Evolutionary conservation across 768 basidiomycete species (phyloP), one percentile per base, ranked within the genome.

Genomic region (Tulasnella sp.): DNA sequence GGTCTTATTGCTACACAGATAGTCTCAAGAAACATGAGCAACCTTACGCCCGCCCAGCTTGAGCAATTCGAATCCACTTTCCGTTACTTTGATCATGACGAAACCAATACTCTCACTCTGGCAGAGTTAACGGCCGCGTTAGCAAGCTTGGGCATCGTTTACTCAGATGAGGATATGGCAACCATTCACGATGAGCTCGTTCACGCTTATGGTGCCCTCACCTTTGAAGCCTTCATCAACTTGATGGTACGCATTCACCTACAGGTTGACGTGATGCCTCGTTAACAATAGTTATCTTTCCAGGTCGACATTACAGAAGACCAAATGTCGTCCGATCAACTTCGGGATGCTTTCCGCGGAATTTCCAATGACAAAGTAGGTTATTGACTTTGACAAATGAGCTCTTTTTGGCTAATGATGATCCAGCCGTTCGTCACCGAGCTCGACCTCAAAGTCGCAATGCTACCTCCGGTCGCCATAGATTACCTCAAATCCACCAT

Each of bases 11-110:
- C 70, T 35, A 15, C 23, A 44, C 81, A 99, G 95, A 94, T 98
- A 81, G 93, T 98, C 0, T 96, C 98, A 16, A 89, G 95, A 69
- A 95, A 94, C 81, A 91, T 94, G 89, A 93, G 95, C 35, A 98
- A 98, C 83, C 85, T 99, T 80, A 97, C 97, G 0, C 96, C 98
- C 0, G 96, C 95, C 18, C 95, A 96, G 82, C 87, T 99, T 32
- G 97, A 99, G 83, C 96, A 98, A 82, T 97, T 98, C 81, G 97
- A 99, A 84, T 90, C 92, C 83, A 97, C 96, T 0, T 99, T 99
- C 90, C 90, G 96, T 74, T 96, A 98, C 85, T 99, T 99, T 82
- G 97, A 98, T 84, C 90, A 90, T 80, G 96, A 98, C 81, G 92
- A 94, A 81, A 91, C 92, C 51, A 98, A 98, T 83, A 95, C 94